phyloP scores from a whole-genome alignment of 2,329 filamentous ascomycete genomes.

The Didymella arachidicola region DNA sequence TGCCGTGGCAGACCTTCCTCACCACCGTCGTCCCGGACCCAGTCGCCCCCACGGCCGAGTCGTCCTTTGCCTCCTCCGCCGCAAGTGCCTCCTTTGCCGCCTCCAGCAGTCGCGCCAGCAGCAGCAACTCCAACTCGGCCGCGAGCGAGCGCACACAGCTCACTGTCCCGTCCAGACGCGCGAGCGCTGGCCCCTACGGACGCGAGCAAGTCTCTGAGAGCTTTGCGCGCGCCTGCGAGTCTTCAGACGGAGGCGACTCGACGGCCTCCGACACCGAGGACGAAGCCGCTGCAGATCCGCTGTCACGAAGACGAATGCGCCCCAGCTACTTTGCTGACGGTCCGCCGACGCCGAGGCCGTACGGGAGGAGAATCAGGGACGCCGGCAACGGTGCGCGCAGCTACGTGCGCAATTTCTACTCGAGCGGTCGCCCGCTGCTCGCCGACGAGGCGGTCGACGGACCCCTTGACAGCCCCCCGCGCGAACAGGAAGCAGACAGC shows the following conservation, averaged over 20 bases:
- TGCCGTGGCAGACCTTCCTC: slow-evolving; percentile 81
- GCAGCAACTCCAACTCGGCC: slow-evolving; percentile 56
- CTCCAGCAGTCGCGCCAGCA: slow-evolving; percentile 55
- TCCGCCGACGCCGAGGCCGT: slow-evolving; percentile 41
- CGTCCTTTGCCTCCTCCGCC: slow-evolving; percentile 79
- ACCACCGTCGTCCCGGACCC: slow-evolving; percentile 83
- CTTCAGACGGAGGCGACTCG: slow-evolving; percentile 50
- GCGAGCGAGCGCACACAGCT: slow-evolving; percentile 49
- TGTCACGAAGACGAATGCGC: slow-evolving; percentile 27
- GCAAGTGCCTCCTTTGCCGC: slow-evolving; percentile 60
- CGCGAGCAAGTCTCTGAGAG: slow-evolving; percentile 48
- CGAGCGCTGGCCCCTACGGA: slow-evolving; percentile 41
- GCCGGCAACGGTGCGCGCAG: slow-evolving; percentile 38
- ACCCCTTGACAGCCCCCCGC: slow-evolving; percentile 9
- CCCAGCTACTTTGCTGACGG: slow-evolving; percentile 34
- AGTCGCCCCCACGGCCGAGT: slow-evolving; percentile 78
- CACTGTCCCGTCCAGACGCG: slow-evolving; percentile 47
- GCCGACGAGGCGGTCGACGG: not conserved
- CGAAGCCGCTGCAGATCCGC: slow-evolving; percentile 51
- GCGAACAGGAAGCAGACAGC: slow-evolving; percentile 9
- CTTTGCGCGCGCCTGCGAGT: slow-evolving; percentile 62
- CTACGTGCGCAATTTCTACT: slow-evolving; percentile 43
- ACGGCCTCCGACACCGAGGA: slow-evolving; percentile 62
- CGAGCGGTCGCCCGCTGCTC: slow-evolving; percentile 8
- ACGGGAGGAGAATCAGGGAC: slow-evolving; percentile 40